Evolutionary conservation across 2,329 filamentous ascomycete genomes (phyloP).

Genomic region (Paramyrothecium sp.): DNA sequence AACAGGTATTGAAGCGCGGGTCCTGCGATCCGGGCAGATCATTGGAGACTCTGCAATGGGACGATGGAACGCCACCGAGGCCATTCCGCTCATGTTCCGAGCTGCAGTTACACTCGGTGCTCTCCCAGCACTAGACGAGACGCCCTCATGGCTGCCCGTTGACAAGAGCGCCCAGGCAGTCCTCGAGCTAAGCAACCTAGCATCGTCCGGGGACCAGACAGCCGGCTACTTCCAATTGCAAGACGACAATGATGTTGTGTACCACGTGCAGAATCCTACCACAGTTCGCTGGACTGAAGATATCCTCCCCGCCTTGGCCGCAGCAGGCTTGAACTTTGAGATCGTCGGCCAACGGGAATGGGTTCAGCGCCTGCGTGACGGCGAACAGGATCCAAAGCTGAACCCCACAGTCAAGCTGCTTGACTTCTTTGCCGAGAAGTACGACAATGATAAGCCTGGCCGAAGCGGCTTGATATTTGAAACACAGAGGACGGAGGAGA

Average conservation of each 20-base stretch:
- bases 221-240: slow-evolving; percentile 9
- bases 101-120: slow-evolving; percentile 43
- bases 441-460: slow-evolving; percentile 40
- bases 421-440: slow-evolving; percentile 51
- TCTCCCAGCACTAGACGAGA: slow-evolving; percentile 40
- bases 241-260: slow-evolving; percentile 31
- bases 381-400: slow-evolving; percentile 43
- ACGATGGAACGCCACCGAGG: slow-evolving; percentile 48
- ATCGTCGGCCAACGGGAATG: slow-evolving; percentile 42
- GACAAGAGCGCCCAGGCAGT: slow-evolving; percentile 31
- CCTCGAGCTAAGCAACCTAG: slow-evolving; percentile 27
- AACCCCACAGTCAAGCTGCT: slow-evolving; percentile 53
- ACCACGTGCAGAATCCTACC: slow-evolving; percentile 51
- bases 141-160: slow-evolving; percentile 36
- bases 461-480: slow-evolving; percentile 35
- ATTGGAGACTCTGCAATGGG: slow-evolving; percentile 44
- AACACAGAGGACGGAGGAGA: slow-evolving; percentile 28
- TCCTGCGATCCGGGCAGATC: slow-evolving; percentile 43
- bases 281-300: slow-evolving; percentile 50
- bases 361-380: slow-evolving; percentile 40
- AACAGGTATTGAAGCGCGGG: slow-evolving; percentile 28
- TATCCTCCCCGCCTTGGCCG: slow-evolving; percentile 48
- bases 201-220: slow-evolving; percentile 3
- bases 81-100: slow-evolving; percentile 47
- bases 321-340: slow-evolving; percentile 42